Evolutionary conservation across 176 grass and related monocot genomes (phyloP).

Genomic region (Eragrostis curvula): DNA sequence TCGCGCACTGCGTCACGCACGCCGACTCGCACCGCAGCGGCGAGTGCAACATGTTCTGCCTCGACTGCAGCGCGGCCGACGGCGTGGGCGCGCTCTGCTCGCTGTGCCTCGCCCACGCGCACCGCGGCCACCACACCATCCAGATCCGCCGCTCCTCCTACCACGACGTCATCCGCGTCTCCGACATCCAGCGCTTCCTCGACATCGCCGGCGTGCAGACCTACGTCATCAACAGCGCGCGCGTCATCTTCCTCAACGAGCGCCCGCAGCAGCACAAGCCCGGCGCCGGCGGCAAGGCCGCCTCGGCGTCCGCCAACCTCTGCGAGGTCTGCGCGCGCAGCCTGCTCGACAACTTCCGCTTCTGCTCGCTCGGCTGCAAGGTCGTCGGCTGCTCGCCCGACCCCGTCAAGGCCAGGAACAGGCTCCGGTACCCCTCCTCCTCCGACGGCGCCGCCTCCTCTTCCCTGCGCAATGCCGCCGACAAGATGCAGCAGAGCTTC

Average conservation of each 20-base stretch:
- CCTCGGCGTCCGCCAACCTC: constrained; percentile 54
- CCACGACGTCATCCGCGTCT: constrained; percentile 98
- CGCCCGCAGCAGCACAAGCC: constrained; percentile 84
- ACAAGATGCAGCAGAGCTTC: constrained; percentile 56
- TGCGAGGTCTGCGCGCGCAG: constrained; percentile 95
- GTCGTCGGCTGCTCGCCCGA: constrained; percentile 51
- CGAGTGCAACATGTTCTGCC: constrained; percentile 98
- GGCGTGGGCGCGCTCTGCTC: constrained; percentile 68
- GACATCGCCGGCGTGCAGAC: constrained; percentile 95
- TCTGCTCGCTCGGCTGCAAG: constrained; percentile 99
- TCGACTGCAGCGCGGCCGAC: constrained; percentile 69
- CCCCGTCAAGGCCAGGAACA: constrained; percentile 44
- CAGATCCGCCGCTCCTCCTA: constrained; percentile 97
- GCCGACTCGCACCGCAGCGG: constrained; percentile 64
- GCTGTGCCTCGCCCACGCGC: constrained; percentile 67
- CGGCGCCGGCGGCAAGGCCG: constrained; percentile 44
- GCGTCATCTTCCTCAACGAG: constrained; percentile 98
- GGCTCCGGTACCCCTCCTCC: constrained; percentile 29
- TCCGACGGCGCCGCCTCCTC: constrained; percentile 55
- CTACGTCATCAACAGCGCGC: constrained; percentile 98
- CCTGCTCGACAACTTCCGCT: constrained; percentile 97
- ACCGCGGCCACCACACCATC: constrained; percentile 63
- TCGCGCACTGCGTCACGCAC: constrained; percentile 86
- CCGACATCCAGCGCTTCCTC: constrained; percentile 92
- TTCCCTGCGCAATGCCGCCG: constrained; percentile 47